Conservation (phyloP, 352 stramenopile species). For the Globisporangium takayamanum region DNA sequence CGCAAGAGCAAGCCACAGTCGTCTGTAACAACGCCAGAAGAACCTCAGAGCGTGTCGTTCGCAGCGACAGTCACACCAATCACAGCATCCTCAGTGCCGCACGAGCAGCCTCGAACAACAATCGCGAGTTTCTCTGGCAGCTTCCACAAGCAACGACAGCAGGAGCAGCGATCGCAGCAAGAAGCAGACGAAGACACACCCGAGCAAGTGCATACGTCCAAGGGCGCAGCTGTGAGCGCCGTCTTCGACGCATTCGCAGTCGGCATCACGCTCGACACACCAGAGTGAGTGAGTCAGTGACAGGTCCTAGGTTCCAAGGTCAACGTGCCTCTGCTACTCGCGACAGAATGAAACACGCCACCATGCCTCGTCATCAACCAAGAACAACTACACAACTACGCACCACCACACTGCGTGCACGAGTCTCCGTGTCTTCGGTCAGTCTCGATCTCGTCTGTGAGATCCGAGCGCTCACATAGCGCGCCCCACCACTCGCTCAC, state of each 20-base stretch:
- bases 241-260: neutral
- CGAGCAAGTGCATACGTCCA: neutral
- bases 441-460: no score
- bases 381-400: no score
- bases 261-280: slow-evolving; percentile 29
- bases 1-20: slow-evolving; percentile 15
- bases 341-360: neutral
- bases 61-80: neutral
- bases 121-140: slow-evolving; percentile 31
- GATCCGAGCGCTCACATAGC: no score
- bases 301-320: neutral
- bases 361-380: no score
- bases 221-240: neutral
- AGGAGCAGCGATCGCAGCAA: neutral
- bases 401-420: no score
- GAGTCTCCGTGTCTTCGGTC: no score
- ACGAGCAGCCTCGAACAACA: neutral
- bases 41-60: neutral
- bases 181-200: neutral
- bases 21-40: neutral
- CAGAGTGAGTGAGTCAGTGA: slow-evolving; percentile 4
- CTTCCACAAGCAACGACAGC: slow-evolving; percentile 10
- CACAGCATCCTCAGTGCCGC: neutral
- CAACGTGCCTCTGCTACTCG: no score
- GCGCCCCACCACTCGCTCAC: no score